Evolutionary conservation across 2,329 filamentous ascomycete genomes (phyloP), one percentile per base, ranked within the genome.

Genomic region (Zymoseptoria tritici): DNA sequence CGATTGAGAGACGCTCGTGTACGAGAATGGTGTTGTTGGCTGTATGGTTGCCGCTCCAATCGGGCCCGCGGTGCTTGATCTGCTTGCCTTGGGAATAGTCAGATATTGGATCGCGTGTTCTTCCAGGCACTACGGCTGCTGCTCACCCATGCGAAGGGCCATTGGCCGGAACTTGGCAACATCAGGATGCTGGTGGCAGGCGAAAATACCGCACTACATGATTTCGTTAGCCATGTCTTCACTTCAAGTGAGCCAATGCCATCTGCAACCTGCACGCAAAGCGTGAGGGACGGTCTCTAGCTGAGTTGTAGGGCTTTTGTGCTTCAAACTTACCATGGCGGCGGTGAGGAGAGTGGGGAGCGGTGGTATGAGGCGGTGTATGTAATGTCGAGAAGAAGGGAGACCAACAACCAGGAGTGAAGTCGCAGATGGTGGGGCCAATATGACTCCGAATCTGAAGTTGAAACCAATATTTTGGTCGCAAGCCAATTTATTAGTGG

Each of bases 1-100:
- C 94, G 75, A 99, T 97, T 76, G 90, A 94, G 76, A 99, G 82
- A 79, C 94, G 90, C 78, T 99, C 94, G 83, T 99, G 94, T 73
- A 92, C 94, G 69, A 99, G 86, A 75, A 99, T 96, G 69, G 94
- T 99, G 78, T 91, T 87, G 80, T 96, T 93, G 72, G 84, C 87
- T 71, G 89, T 88, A 73, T 92, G 84, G 80, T 88, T 97, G 76
- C 94, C 94, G 74, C 91, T 69, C 94, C 94, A 99, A 81, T 99
- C 94, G 72, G 94, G 94, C 70, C 94, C 94, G 77, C 94, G 88
- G 79, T 99, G 94, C 71, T 95, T 91, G 74, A 97, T 85, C 91
- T 90, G 88, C 83, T 97, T 97, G 68, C 91, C 36, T 46, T 46
- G 36, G 16, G 16, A n/a, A 46, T n/a, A 16, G 36, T 46, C 36